phyloP scores from a whole-genome alignment of 371 early-diverging fungal species.

The Haplosporangium sp. region DNA sequence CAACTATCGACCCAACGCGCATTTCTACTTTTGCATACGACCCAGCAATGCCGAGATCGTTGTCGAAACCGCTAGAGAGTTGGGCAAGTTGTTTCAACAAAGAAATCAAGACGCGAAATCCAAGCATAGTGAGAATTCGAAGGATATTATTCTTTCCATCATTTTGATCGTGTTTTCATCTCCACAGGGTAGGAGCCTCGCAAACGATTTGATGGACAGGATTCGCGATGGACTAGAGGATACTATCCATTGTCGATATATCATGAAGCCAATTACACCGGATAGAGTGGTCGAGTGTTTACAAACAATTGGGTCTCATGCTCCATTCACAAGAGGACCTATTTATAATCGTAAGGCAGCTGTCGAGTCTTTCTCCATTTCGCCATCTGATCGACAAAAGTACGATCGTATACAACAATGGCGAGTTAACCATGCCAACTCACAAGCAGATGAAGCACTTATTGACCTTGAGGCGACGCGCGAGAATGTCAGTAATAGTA shows the following conservation, averaged over 20 bases:
- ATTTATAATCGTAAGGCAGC: not conserved
- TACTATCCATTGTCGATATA: conserved; percentile 39
- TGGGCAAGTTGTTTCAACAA: conserved; percentile 31
- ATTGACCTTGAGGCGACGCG: no score
- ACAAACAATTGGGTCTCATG: conserved; percentile 19
- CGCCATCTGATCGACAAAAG: not conserved
- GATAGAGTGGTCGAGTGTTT: conserved; percentile 45
- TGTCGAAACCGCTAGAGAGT: conserved; percentile 25
- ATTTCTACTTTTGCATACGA: conserved; percentile 42
- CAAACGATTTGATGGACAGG: conserved; percentile 37
- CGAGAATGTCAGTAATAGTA: no score
- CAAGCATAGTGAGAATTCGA: conserved; percentile 1
- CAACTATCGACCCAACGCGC: conserved; percentile 42
- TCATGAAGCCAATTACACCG: conserved; percentile 40
- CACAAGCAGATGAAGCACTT: not conserved
- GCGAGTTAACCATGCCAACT: not conserved
- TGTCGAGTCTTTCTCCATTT: not conserved
- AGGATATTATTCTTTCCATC: conserved; percentile 27
- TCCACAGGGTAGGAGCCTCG: conserved; percentile 28
- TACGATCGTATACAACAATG: not conserved
- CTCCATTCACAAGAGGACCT: conserved; percentile 8
- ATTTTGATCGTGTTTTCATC: conserved; percentile 46
- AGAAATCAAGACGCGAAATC: conserved; percentile 15
- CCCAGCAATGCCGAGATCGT: conserved; percentile 17
- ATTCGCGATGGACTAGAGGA: conserved; percentile 35